These are phyloP conservation scores for Pyrus betulifolia DNA, from an alignment of 306 rosid species.

Conservation along the genomic window DNA sequence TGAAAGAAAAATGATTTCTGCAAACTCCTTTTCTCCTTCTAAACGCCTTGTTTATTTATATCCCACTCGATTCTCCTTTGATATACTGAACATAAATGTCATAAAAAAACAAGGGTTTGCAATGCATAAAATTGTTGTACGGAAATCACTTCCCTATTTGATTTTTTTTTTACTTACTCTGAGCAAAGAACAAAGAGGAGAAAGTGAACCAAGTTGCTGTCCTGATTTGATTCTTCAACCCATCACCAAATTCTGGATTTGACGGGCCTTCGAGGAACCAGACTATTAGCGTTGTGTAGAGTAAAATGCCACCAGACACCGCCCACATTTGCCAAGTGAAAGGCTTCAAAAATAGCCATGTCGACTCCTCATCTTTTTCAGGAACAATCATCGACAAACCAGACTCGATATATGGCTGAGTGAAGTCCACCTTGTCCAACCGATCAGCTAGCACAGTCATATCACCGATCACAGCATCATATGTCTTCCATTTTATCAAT, in stretches of 20 bases:
- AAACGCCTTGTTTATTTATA: too few species aligned
- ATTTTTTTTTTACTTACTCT: conserved; percentile 33
- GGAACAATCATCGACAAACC: conserved; percentile 60
- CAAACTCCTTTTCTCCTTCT: too few species aligned
- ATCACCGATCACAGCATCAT: conserved; percentile 50
- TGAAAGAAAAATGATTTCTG: neutral
- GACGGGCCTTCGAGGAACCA: conserved; percentile 48
- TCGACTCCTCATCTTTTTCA: conserved; percentile 17
- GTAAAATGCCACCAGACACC: conserved; percentile 25
- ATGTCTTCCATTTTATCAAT: conserved; percentile 19
- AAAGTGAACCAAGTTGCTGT: conserved; percentile 51
- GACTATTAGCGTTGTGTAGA: conserved; percentile 43
- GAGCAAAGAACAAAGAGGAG: conserved; percentile 65
- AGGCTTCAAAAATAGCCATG: conserved; percentile 57
- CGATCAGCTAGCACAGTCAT: conserved; percentile 40
- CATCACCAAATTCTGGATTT: conserved; percentile 46
- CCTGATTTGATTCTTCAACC: conserved; percentile 36
- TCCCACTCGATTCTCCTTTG: too few species aligned
- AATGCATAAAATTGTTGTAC: too few species aligned
- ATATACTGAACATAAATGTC: too few species aligned
- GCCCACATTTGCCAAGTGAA: conserved; percentile 58
- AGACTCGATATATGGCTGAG: conserved; percentile 53
- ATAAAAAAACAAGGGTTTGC: too few species aligned
- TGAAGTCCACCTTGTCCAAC: conserved; percentile 43
- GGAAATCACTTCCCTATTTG: too few species aligned